Evolutionary conservation across 805 yeast genomes (phyloP), one percentile per base, ranked within the genome.

Genomic region (Ogataea siamensis): DNA sequence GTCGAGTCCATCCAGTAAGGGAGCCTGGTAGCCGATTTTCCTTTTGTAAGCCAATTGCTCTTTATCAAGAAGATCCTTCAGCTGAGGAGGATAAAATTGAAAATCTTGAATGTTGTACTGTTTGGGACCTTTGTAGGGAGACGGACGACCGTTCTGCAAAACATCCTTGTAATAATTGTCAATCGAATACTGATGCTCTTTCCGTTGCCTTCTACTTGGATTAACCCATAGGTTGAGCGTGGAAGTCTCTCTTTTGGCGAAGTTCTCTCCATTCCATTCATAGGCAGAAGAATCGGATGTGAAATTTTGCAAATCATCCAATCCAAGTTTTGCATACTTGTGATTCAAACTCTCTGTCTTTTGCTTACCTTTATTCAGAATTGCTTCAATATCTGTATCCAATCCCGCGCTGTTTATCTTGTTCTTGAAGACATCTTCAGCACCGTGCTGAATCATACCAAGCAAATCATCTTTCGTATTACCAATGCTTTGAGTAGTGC

Each of bases 381-480:
- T 87, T 0, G 73, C 81, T 37, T 91, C 98, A 45, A 91, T 86
- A 58, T 91, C 96, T 37, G 76, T 81, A 39, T 76, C 78, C n/a
- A 51, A 42, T 5, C 43, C 59, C 16, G 49, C 45, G 17, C 32
- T 54, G 33, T 45, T 47, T 5, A 28, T 51, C 29, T 55, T 50
- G 17, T 59, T 54, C 45, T 85, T 91, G 59, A 93, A 83, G 13
- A 93, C 89, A 30, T 80, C 78, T 57, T 83, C 82, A 1, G 99
- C 99, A 42, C 99, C 99, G 62, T 83, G 95, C 62, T 91, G 98
- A 60, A 91, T 91, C 98, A 93, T 93, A 33, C 84, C 87, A 16
- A 91, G 66, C 52, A 91, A 74, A 55, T 89, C 98, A 53, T 87
- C 97, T 55, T 86, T 85, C 5, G 73, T 64, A 49, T 72, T 80